A percentile compares a stretch with the other conserved stretches of the same genome.
Conservation (phyloP, 2,329 filamentous ascomycete genomes). For the Cercospora berteroae region DNA sequence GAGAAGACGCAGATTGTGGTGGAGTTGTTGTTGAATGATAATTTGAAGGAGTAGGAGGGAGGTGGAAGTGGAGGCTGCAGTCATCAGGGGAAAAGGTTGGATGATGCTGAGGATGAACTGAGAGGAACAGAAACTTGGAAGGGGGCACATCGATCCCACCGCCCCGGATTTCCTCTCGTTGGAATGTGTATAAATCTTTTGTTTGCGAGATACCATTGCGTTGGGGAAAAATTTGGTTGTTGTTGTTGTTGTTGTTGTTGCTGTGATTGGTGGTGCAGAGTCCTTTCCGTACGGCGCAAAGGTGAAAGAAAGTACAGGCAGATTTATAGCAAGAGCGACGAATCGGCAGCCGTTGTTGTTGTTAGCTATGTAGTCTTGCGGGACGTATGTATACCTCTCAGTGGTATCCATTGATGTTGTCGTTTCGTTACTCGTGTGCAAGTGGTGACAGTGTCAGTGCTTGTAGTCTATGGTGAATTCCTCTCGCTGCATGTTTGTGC, state of each 20-base stretch:
- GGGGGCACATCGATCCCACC: background rate
- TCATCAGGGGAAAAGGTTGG: background rate
- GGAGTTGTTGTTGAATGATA: conserved; percentile 89
- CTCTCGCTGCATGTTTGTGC: background rate
- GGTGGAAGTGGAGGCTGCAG: background rate
- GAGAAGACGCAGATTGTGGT: conserved; percentile 82
- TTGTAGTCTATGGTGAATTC: too few species aligned
- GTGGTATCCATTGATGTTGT: too few species aligned
- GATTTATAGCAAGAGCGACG: background rate
- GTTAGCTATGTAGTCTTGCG: background rate
- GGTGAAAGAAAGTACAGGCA: background rate
- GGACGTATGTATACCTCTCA: background rate
- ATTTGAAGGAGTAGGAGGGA: conserved; percentile 42
- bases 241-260: background rate
- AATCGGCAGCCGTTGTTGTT: background rate
- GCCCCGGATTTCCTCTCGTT: background rate
- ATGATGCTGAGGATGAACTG: background rate
- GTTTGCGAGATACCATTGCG: conserved; percentile 20
- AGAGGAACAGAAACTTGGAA: background rate
- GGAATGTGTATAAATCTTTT: conserved; percentile 3
- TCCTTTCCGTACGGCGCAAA: background rate
- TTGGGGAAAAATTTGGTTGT: background rate
- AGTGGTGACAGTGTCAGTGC: too few species aligned
- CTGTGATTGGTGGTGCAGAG: too few species aligned
- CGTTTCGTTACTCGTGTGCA: too few species aligned